Conservation (phyloP, 257 asterid species). For the Vinca minor region DNA sequence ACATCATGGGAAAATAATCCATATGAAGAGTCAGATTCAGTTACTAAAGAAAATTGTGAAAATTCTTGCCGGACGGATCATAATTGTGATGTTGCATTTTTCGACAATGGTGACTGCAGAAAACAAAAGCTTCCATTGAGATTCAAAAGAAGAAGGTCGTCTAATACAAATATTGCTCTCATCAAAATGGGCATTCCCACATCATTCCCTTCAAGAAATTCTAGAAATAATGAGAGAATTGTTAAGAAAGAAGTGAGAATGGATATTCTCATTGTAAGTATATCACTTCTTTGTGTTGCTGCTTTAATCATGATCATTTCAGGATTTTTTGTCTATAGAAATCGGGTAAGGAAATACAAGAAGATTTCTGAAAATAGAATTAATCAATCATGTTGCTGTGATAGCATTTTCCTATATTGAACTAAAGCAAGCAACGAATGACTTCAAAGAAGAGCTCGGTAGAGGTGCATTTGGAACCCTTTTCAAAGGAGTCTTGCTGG, state of each 20-base stretch:
- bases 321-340: constrained; percentile 9
- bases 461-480: not conserved
- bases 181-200: constrained; percentile 19
- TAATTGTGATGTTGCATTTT: constrained; percentile 40
- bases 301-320: constrained; percentile 20
- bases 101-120: constrained; percentile 15
- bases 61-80: constrained; percentile 40
- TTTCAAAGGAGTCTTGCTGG: not conserved
- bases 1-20: constrained; percentile 26
- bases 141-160: constrained; percentile 24
- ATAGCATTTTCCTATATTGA: constrained; percentile 14
- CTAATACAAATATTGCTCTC: constrained; percentile 20
- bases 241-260: constrained; percentile 7
- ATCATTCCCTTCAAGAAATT: not conserved
- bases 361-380: constrained; percentile 6
- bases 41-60: constrained; percentile 23
- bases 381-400: constrained; percentile 19
- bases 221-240: not conserved
- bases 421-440: not conserved
- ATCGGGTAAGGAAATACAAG: constrained; percentile 6
- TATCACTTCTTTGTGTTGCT: constrained; percentile 18
- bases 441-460: not conserved
- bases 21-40: not conserved
- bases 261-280: constrained; percentile 20
- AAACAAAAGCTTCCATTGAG: constrained; percentile 46